Percentiles rank a stretch among this genome's conserved stretches.
Conservation (phyloP, 202 grass and related monocot species). For the Eragrostis tef region DNA sequence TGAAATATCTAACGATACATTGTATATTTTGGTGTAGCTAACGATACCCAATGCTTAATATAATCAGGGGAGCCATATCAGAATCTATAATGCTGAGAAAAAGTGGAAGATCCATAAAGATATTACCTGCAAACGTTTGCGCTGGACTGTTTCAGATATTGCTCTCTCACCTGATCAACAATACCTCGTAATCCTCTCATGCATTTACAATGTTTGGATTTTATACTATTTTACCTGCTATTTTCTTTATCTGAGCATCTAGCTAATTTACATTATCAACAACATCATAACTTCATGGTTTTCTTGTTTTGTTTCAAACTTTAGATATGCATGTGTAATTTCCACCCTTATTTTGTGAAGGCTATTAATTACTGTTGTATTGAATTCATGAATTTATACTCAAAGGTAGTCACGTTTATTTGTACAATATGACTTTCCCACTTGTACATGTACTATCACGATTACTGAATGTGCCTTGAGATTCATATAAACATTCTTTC, state of each 20-base stretch:
- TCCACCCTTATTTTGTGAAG: slow-evolving; percentile 10
- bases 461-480: background rate
- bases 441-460: slow-evolving; percentile 1
- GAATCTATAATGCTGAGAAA: slow-evolving; percentile 62
- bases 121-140: slow-evolving; percentile 63
- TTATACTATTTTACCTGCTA: background rate
- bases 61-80: slow-evolving; percentile 69
- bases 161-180: slow-evolving; percentile 66
- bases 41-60: slow-evolving; percentile 20
- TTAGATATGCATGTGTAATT: background rate
- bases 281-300: background rate
- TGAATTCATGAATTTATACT: slow-evolving; percentile 23
- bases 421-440: background rate
- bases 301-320: slow-evolving; percentile 5
- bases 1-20: no score
- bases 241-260: no score
- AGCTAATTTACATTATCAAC: background rate
- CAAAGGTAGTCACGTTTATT: background rate
- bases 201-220: background rate
- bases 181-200: slow-evolving; percentile 55
- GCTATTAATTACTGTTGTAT: background rate
- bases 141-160: slow-evolving; percentile 74
- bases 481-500: background rate
- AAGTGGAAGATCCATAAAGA: slow-evolving; percentile 66
- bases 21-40: background rate